These are phyloP conservation scores for Phanerochaete sordida DNA, from an alignment of 768 basidiomycete genomes.

Conservation along the genomic window DNA sequence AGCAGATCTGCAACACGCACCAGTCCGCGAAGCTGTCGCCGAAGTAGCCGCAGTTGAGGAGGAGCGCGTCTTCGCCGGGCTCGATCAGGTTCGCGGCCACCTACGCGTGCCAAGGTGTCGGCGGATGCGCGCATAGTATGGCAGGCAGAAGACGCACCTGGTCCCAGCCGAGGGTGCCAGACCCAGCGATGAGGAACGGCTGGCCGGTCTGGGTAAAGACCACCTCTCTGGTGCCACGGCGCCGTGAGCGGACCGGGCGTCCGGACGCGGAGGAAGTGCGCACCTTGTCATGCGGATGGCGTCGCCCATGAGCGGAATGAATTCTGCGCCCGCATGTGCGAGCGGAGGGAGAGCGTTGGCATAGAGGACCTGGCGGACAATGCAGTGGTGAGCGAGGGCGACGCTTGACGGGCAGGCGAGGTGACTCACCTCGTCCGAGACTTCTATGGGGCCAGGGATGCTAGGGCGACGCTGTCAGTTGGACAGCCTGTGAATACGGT, in stretches of 20 bases:
- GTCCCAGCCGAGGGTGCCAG: slow-evolving; percentile 97
- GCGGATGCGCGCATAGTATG: neutral
- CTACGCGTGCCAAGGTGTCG: slow-evolving; percentile 31
- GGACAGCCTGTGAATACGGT: neutral
- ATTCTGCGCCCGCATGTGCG: slow-evolving; percentile 87
- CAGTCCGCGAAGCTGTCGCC: slow-evolving; percentile 89
- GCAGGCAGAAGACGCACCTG: slow-evolving; percentile 48
- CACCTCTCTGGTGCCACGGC: slow-evolving; percentile 50
- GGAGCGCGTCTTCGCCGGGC: slow-evolving; percentile 71
- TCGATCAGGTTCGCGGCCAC: slow-evolving; percentile 91
- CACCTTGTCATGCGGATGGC: slow-evolving; percentile 82
- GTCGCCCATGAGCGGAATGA: slow-evolving; percentile 85
- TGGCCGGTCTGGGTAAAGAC: slow-evolving; percentile 77
- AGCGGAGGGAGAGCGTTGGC: slow-evolving; percentile 92
- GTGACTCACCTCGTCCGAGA: slow-evolving; percentile 50
- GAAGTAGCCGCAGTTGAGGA: slow-evolving; percentile 91
- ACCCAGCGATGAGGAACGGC: slow-evolving; percentile 91
- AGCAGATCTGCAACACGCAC: slow-evolving; percentile 36
- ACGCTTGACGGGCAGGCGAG: neutral
- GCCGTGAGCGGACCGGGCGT: neutral
- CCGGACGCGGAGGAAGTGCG: slow-evolving; percentile 15
- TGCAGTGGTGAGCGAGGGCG: neutral
- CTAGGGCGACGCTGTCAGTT: slow-evolving; percentile 22
- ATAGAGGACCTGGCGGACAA: slow-evolving; percentile 60
- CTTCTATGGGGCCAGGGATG: slow-evolving; percentile 56